Conservation (phyloP, 352 stramenopile species). For the Phytophthora pistaciae region DNA sequence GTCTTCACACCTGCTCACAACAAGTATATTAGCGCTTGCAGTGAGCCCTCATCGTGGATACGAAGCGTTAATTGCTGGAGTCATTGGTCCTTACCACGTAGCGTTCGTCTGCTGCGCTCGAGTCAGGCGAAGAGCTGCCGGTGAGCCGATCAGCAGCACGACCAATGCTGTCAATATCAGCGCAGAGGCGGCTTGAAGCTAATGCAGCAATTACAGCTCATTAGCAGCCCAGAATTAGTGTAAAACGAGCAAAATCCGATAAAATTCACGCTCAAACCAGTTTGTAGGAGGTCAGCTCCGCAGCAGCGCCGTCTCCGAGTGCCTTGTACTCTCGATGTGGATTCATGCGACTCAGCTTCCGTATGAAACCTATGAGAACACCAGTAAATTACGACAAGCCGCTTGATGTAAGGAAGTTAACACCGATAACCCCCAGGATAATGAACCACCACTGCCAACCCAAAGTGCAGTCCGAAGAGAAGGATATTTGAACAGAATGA, state of each 20-base stretch:
- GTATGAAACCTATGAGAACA: slow-evolving; percentile 59
- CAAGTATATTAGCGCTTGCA: neutral
- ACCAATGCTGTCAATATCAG: slow-evolving; percentile 45
- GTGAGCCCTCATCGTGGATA: neutral
- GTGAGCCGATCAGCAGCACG: slow-evolving; percentile 50
- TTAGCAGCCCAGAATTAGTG: slow-evolving; percentile 4
- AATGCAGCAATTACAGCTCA: neutral
- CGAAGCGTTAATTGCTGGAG: neutral
- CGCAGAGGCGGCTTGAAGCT: slow-evolving; percentile 46
- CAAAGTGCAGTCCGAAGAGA: slow-evolving; percentile 1
- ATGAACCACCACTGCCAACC: neutral
- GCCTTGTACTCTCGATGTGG: slow-evolving; percentile 26
- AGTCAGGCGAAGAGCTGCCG: slow-evolving; percentile 53
- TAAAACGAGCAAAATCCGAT: neutral
- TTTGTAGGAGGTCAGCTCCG: slow-evolving; percentile 28
- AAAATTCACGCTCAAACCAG: slow-evolving; percentile 16
- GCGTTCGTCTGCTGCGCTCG: slow-evolving; percentile 41
- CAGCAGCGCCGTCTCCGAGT: slow-evolving; percentile 11
- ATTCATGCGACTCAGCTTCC: slow-evolving; percentile 43
- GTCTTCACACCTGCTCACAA: slow-evolving; percentile 34
- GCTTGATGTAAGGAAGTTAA: slow-evolving; percentile 41
- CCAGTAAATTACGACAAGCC: slow-evolving; percentile 38
- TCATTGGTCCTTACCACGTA: slow-evolving; percentile 42
- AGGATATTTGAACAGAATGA: slow-evolving; percentile 87
- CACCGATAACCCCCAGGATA: neutral